Conservation (phyloP, 2,329 filamentous ascomycete species). For the Talaromyces sp. region DNA sequence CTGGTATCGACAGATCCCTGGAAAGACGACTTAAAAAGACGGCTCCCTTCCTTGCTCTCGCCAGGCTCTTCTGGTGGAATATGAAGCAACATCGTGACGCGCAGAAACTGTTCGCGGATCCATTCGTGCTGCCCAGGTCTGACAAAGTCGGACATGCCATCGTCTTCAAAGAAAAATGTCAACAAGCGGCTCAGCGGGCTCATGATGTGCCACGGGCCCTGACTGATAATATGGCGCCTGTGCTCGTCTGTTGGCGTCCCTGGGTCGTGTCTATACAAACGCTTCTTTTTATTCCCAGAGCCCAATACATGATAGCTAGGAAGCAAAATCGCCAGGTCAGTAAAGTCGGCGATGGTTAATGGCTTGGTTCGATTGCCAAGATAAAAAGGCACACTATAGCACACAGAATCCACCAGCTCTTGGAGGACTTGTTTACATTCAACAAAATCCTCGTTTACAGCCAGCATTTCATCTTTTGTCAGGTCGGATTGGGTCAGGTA, state of each 20-base stretch:
- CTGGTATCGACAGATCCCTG: background rate
- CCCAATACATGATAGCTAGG: background rate
- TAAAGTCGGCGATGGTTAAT: constrained; percentile 13
- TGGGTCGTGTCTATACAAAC: too few species aligned
- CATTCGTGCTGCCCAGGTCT: background rate
- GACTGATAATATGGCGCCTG: background rate
- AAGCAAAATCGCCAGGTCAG: background rate
- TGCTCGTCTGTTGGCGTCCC: background rate
- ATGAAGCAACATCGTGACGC: background rate
- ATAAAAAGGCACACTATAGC: constrained; percentile 20
- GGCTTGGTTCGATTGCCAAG: constrained; percentile 17
- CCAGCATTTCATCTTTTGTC: background rate
- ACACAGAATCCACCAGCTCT: constrained; percentile 17
- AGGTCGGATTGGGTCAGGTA: background rate
- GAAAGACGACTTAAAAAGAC: background rate
- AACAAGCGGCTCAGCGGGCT: background rate
- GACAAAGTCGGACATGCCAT: background rate
- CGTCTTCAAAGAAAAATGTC: background rate
- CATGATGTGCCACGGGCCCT: background rate
- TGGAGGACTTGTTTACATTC: constrained; percentile 13
- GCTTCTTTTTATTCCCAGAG: background rate
- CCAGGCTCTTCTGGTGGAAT: background rate
- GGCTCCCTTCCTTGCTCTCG: background rate
- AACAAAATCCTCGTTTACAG: background rate
- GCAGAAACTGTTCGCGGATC: background rate